A percentile compares a stretch with the other conserved stretches of the same genome.
phyloP scores from a whole-genome alignment of 305 asterid species.

The Fraxinus floribunda region DNA sequence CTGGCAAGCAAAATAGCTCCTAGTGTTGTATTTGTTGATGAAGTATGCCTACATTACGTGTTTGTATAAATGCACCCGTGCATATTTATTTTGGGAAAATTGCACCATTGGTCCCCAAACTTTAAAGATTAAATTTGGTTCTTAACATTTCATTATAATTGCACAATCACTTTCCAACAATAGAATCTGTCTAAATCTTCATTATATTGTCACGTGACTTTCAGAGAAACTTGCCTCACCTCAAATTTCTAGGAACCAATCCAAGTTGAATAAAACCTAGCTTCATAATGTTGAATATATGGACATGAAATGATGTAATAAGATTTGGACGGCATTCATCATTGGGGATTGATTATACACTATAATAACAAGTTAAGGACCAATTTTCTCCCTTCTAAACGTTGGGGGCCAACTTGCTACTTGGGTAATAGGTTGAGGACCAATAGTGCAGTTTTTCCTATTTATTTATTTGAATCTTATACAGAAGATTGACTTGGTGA shows the following conservation, averaged over 20 bases:
- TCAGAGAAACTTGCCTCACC: background rate
- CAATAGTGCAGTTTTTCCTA: background rate
- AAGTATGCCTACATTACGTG: constrained; percentile 19
- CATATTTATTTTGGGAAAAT: background rate
- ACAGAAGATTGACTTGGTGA: background rate
- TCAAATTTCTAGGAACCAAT: background rate
- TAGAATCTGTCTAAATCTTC: background rate
- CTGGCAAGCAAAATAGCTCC: constrained; percentile 41
- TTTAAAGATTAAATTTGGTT: background rate
- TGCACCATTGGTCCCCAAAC: background rate
- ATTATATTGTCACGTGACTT: background rate
- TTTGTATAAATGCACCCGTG: background rate
- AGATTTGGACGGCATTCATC: background rate
- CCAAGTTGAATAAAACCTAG: background rate
- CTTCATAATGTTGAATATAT: background rate
- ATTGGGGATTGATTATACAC: background rate
- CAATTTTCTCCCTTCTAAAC: background rate
- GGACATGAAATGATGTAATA: background rate
- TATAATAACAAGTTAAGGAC: background rate
- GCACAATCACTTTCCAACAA: background rate
- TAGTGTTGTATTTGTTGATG: constrained; percentile 35
- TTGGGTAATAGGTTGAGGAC: background rate
- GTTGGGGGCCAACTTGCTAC: background rate
- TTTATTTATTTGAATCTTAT: background rate
- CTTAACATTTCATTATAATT: background rate